Evolutionary conservation across 2,329 filamentous ascomycete species (phyloP).

Genomic region (Incumbomyces lentus): DNA sequence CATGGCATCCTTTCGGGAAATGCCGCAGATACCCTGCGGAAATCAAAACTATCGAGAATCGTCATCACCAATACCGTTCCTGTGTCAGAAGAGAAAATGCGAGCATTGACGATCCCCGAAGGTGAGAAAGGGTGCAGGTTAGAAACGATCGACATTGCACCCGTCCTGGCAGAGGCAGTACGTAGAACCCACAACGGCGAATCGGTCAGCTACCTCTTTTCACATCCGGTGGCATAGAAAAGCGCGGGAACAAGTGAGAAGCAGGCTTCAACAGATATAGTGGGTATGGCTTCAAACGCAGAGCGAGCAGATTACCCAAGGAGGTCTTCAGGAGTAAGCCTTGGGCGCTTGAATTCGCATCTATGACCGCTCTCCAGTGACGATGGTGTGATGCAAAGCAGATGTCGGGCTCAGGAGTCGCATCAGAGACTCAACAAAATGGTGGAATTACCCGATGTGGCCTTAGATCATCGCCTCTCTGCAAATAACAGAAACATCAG

Average conservation of each 20-base stretch:
- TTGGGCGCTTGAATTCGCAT: background rate
- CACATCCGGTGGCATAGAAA: constrained; percentile 30
- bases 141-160: constrained; percentile 83
- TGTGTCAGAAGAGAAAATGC: constrained; percentile 47
- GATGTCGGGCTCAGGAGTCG: constrained; percentile 4
- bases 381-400: background rate
- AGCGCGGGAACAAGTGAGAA: background rate
- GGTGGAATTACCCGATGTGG: no score
- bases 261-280: background rate
- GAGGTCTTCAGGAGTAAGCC: background rate
- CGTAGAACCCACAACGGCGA: constrained; percentile 42
- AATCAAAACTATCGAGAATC: constrained; percentile 62
- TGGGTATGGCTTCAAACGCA: constrained; percentile 1
- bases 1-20: constrained; percentile 85
- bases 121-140: constrained; percentile 68
- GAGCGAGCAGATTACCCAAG: background rate
- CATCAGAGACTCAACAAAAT: background rate
- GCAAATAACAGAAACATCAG: no score
- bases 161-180: constrained; percentile 50
- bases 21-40: constrained; percentile 76
- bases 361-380: background rate
- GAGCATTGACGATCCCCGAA: constrained; percentile 14
- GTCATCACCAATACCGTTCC: constrained; percentile 89
- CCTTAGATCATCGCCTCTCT: no score
- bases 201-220: constrained; percentile 42